Conservation (phyloP, 306 rosid genomes). For the Lablab purpureus region DNA sequence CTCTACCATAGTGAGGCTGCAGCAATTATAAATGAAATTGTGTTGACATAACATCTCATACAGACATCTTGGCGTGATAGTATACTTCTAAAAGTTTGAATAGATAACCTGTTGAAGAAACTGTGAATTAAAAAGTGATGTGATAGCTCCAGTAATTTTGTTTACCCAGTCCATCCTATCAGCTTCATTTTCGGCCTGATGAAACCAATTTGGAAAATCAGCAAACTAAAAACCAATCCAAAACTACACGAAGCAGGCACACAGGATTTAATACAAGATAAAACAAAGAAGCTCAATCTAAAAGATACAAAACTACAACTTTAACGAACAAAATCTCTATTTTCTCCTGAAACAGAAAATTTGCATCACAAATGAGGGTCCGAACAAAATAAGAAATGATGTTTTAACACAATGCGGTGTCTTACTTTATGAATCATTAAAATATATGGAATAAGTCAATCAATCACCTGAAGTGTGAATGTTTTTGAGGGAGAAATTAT, state of each 20-base stretch:
- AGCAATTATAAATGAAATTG: conserved; percentile 46
- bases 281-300: conserved; percentile 5
- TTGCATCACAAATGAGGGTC: conserved; percentile 11
- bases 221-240: conserved; percentile 23
- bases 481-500: conserved; percentile 89
- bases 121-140: conserved; percentile 79
- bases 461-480: conserved; percentile 85
- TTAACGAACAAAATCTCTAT: conserved; percentile 15
- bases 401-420: conserved; percentile 26
- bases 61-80: conserved; percentile 35
- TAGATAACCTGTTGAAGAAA: conserved; percentile 84
- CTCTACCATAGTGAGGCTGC: conserved; percentile 67
- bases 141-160: conserved; percentile 83
- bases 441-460: conserved; percentile 42
- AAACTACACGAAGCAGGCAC: conserved; percentile 24
- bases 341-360: not conserved
- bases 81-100: conserved; percentile 29
- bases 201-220: conserved; percentile 45
- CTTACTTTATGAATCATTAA: conserved; percentile 23
- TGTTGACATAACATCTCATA: conserved; percentile 23
- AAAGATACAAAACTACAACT: conserved; percentile 21
- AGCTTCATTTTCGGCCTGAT: conserved; percentile 96
- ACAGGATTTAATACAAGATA: conserved; percentile 1
- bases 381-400: not conserved
- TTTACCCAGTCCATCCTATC: conserved; percentile 96